Evolutionary conservation across 1,284 basidiomycete genomes (phyloP), one percentile per base, ranked within the genome.

Genomic region (Dichomitus squalens): DNA sequence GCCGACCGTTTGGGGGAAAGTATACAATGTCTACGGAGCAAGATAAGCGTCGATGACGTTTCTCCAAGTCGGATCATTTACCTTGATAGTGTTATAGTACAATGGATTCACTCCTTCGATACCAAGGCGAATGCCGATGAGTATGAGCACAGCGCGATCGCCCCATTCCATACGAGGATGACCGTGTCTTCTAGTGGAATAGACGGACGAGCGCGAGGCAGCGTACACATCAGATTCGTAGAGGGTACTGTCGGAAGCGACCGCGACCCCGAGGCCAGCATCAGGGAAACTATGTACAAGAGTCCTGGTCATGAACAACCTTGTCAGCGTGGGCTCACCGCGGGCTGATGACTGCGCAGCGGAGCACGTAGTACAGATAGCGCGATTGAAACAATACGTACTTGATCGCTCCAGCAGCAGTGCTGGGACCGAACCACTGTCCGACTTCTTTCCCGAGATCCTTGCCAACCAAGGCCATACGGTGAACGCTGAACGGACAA

Each of bases 381-480:
- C 49, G 57, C 9, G 46, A n/a, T 11, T 25, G 16, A 35, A 3
- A 20, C 18, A 27, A 23, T n/a, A 75, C 84, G 61, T 69, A 91
- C 90, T 92, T 94, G 76, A 98, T 92, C 14, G 95, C 96, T 34
- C 95, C 95, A 6, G 96, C 95, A 29, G 96, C 96, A 0, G 94
- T 96, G 70, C 93, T 96, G 0, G 96, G 96, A 0, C 96, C 96
- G 68, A 98, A 98, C 96, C 96, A 98, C 72, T 95, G 92, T 2
- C 96, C 96, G 0, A 98, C 91, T 64, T 96, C 93, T 64, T 94
- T 98, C 12, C 96, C 96, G 1, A 98, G 82, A 63, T 95, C 90
- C 71, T 97, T 96, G 3, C 96, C 96, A 9, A 95, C 92, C 16
- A 95, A 77, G 0, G 96, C 96, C 89, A 99, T 97, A 40, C 94